Evolutionary conservation across 768 basidiomycete genomes (phyloP), one percentile per base, ranked within the genome.

Genomic region (Daedalea quercina): DNA sequence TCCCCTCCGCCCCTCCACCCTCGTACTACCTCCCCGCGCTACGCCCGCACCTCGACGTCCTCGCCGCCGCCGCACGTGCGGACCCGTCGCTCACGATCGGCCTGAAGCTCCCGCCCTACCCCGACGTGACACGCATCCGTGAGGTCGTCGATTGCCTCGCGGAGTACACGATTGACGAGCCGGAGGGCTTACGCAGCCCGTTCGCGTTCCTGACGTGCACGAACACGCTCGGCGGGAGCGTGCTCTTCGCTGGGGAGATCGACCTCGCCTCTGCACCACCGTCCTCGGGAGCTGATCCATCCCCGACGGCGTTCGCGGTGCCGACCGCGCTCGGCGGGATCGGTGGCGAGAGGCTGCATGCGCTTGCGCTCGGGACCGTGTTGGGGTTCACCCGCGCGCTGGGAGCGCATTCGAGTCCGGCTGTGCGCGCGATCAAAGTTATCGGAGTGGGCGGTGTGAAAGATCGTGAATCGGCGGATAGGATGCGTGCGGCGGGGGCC

Each of bases 391-490:
- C 75, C 13, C 68, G 67, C 37, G 64, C 90, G 42, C 69, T 91
- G 47, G 64, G 66, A 17, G 65, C 69, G 33, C 64, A 65, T 44
- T 71, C 72, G 24, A 73, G 74, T 54, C 57, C 65, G 2, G 72
- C 72, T 0, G 59, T 90, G 35, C 65, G 65, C 25, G 60, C 69
- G 2, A 77, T 91, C 51, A 70, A 71, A 47, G 71, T 93, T 51
- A 78, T 94, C 44, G 92, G 90, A 1, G 84, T 86, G n/a, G 91
- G 92, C 1, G 91, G 91, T 4, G 88, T 91, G 17, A 83, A 78
- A 1, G 77, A 78, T 20, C 68, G 72, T 4, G 84, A 70, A 20
- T 83, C 80, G 1, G 80, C 75, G 12, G 65, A 69, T 49, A 74
- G 91, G 51, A 93, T 93, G 89, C 69, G 71, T n/a, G 71, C 72